Evolutionary conservation across 2,329 filamentous ascomycete genomes (phyloP), one percentile per base, ranked within the genome.

Genomic region (Thelonectria olida): DNA sequence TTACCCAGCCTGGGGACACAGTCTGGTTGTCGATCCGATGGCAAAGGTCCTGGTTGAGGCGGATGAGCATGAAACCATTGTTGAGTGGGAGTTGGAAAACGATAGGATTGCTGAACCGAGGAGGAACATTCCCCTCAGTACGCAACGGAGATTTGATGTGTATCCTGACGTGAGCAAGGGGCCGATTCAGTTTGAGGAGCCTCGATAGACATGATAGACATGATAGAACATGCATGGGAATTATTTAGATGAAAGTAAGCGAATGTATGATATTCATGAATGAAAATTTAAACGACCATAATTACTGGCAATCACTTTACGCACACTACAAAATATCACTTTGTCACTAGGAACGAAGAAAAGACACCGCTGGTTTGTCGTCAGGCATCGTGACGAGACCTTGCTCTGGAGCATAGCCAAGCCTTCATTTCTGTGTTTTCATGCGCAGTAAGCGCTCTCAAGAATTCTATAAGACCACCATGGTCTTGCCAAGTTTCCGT

Each of bases 1-100:
- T 6, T 99, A 99, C 76, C 89, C 94, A 73, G 95, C 96, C 1
- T 99, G 90, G 85, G 96, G 96, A 0, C 96, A 99, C 77, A 96
- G 90, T 70, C 82, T 97, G 82, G 83, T 98, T 55, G 90, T 91
- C 7, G 92, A 97, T 75, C 95, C 96, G 2, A 92, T 95, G 82
- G 96, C 93, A 12, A 82, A 89, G 68, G 87, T 98, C n/a, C 69
- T 97, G 69, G 84, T 82, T 15, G 89, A 97, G 82, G 87, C 93
- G 1, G 92, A 88, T 12, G 93, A 96, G 78, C 80, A 81, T 45
- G 93, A 97, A 80, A 86, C 86, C 4, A 91, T 92, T 62, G 85
- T 97, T 10, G 87, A 89, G 74, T 90, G 88, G 44, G 90, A 94
- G 60, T 76, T 97, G 72, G 83, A 87, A 34, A 85, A 83, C 5